Percentiles rank a stretch among this genome's conserved stretches.
Conservation (phyloP, 352 stramenopile species). For the Plasmopara muralis region DNA sequence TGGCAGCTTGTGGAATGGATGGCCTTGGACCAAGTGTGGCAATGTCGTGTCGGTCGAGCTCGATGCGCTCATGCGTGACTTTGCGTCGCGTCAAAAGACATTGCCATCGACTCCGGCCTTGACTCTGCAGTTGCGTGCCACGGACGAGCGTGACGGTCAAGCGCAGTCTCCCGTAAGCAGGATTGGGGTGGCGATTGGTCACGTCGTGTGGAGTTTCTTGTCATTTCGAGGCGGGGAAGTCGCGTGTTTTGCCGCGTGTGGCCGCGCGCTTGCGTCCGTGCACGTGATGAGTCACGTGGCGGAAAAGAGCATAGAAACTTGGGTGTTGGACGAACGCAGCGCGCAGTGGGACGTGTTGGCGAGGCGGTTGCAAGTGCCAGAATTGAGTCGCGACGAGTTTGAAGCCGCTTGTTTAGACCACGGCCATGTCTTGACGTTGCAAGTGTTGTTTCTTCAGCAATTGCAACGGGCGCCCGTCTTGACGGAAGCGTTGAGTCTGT, state of each 20-base stretch:
- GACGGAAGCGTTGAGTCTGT: constrained; percentile 62
- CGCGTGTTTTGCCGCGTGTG: constrained; percentile 60
- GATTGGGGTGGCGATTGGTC: constrained; percentile 52
- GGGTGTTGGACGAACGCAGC: constrained; percentile 72
- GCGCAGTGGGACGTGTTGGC: constrained; percentile 59
- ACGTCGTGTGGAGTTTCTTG: constrained; percentile 74
- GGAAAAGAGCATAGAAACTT: constrained; percentile 81
- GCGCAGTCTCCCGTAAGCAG: constrained; percentile 31
- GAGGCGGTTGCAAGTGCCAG: constrained; percentile 54
- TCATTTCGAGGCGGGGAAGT: constrained; percentile 75
- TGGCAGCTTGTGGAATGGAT: not conserved
- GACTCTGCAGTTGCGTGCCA: no score
- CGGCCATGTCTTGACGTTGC: constrained; percentile 68
- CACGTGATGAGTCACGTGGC: constrained; percentile 76
- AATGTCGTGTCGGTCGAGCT: constrained; percentile 83
- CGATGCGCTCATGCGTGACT: constrained; percentile 70
- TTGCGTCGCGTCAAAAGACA: constrained; percentile 53
- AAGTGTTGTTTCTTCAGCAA: constrained; percentile 76
- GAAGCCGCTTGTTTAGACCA: constrained; percentile 61
- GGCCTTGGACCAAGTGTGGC: constrained; percentile 56
- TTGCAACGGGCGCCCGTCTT: constrained; percentile 48
- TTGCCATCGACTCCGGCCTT: constrained; percentile 2
- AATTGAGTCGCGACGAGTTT: constrained; percentile 78
- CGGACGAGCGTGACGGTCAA: no score
- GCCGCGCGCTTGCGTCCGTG: constrained; percentile 71